Conservation (phyloP, 441 rosid genomes). For the Arabidopsis lyrata region DNA sequence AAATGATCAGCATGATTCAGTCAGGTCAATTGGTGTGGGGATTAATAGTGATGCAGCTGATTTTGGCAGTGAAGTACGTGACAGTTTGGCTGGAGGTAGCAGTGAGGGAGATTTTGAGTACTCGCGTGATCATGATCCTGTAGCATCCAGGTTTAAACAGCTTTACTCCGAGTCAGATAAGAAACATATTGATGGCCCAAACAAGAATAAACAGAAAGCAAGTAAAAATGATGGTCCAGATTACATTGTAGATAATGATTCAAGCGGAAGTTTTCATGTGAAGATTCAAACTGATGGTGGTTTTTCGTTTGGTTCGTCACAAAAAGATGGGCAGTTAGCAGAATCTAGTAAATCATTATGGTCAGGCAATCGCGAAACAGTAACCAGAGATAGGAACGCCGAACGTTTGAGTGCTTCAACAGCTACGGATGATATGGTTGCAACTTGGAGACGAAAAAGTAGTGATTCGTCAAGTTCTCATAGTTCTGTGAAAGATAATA, state of each 20-base stretch:
- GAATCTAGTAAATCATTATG: slow-evolving; percentile 73
- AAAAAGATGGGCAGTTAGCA: slow-evolving; percentile 65
- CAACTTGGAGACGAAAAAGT: slow-evolving; percentile 78
- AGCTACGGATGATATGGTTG: slow-evolving; percentile 73
- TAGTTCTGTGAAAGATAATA: slow-evolving; percentile 78
- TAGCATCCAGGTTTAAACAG: slow-evolving; percentile 57
- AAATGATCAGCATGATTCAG: slow-evolving; percentile 91
- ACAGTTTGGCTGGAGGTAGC: slow-evolving; percentile 86
- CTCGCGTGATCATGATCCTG: slow-evolving; percentile 67
- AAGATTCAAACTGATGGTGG: slow-evolving; percentile 69
- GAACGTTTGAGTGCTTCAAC: slow-evolving; percentile 60
- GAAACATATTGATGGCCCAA: slow-evolving; percentile 55
- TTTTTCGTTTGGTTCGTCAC: slow-evolving; percentile 84
- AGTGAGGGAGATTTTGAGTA: slow-evolving; percentile 89
- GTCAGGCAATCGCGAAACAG: slow-evolving; percentile 62
- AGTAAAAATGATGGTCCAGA: slow-evolving; percentile 55
- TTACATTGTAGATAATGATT: slow-evolving; percentile 58
- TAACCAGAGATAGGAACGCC: slow-evolving; percentile 55
- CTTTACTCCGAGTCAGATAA: slow-evolving; percentile 61
- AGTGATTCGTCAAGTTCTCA: slow-evolving; percentile 73
- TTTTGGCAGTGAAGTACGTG: slow-evolving; percentile 83
- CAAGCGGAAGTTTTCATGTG: slow-evolving; percentile 48
- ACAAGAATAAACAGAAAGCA: slow-evolving; percentile 55
- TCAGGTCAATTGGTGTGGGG: slow-evolving; percentile 97
- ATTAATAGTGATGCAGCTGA: slow-evolving; percentile 92